Base-by-base conservation (phyloP, 2,329 filamentous ascomycete genomes). In the Xylaria polymorpha region DNA sequence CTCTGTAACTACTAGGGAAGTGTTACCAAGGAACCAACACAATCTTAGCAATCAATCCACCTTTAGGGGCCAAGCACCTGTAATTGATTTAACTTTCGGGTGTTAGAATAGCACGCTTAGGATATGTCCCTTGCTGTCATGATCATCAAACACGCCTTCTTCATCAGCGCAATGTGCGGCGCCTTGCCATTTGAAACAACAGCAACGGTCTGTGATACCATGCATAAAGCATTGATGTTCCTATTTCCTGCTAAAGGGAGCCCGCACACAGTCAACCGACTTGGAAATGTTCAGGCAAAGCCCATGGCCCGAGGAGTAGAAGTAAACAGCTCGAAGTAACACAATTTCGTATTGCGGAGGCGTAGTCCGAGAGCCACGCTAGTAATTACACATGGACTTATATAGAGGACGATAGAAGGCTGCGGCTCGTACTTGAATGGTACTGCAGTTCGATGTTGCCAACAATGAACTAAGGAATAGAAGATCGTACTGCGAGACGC, bases 31-130 rank as follows among this genome's bases (percentile, higher is more conserved):
- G 63, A 69, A 46, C n/a, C 10, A 35, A 56, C 14, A 14, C 35
- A 37, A 14, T 8, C 37, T n/a, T 25, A n/a, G 20, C 9, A 35
- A 25, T 18, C 56, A 14, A 29, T 51, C 53, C 32, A 37, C 22
- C 18, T 1, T 10, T 41, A 22, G 37, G 59, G 35, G 56, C 60
- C 55, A 61, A 41, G 25, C 56, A 56, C 22, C 56, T 56, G 32
- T 18, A 64, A 65, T 65, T 44, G 50, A 61, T 37, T 35, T 48
- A 6, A 20, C n/a, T 39, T 64, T 64, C 15, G 44, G 35, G 25
- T 35, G 14, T 32, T 50, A 22, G 15, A 25, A 61, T 29, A 50
- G 14, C 22, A 35, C 18, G 20, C 32, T 48, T 14, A 3, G 15
- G 18, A 32, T 14, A 51, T 43, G 18, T 35, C 37, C 25, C 20